Conservation (phyloP, 179 eudicot genomes). For the Silene noctiflora region DNA sequence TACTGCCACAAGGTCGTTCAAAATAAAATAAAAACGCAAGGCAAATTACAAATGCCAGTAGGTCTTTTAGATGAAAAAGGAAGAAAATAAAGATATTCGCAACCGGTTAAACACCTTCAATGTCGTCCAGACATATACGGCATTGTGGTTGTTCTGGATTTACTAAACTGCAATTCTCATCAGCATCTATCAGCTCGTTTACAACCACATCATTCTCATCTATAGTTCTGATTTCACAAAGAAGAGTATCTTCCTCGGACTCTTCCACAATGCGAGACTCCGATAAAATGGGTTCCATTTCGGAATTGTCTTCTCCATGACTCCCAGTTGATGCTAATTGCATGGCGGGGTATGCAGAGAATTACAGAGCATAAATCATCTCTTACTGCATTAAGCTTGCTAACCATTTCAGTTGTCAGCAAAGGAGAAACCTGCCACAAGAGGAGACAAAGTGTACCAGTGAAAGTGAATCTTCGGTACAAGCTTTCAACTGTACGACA, state of each 20-base stretch:
- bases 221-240: constrained; percentile 66
- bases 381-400: constrained; percentile 25
- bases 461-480: neutral
- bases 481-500: constrained; percentile 1
- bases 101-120: constrained; percentile 53
- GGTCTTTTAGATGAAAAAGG: neutral
- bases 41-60: constrained; percentile 1
- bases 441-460: neutral
- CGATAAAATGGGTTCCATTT: constrained; percentile 81
- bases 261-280: constrained; percentile 42
- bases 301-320: constrained; percentile 56
- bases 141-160: constrained; percentile 73
- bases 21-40: neutral
- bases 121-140: constrained; percentile 83
- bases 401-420: constrained; percentile 48
- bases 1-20: neutral
- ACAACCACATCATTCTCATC: constrained; percentile 40
- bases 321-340: constrained; percentile 60
- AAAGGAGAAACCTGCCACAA: constrained; percentile 39
- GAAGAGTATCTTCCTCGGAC: constrained; percentile 45
- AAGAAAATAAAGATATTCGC: neutral
- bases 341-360: constrained; percentile 46
- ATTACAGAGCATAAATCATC: constrained; percentile 37
- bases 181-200: constrained; percentile 30
- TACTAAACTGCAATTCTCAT: constrained; percentile 56